Evolutionary conservation across 2,329 filamentous ascomycete species (phyloP).

Genomic region (Penicillium decumbens): DNA sequence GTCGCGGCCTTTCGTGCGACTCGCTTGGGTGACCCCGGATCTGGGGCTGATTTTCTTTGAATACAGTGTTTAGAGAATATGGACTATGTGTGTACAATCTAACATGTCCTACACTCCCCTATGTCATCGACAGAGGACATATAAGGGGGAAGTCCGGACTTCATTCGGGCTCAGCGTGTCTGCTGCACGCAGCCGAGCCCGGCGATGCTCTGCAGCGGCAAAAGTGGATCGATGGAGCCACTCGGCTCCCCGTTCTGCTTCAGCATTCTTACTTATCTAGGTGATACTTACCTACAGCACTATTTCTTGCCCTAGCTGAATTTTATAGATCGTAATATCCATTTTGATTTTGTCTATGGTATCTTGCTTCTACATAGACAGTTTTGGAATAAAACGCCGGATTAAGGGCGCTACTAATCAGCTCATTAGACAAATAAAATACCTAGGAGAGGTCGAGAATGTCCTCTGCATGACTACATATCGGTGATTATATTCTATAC

Average conservation of each 20-base stretch:
- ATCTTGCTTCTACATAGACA: not conserved
- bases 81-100: not conserved
- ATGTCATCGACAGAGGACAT: not conserved
- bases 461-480: not conserved
- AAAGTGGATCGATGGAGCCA: not conserved
- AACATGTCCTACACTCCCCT: not conserved
- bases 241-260: not conserved
- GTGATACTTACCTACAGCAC: no score
- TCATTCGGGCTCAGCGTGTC: not conserved
- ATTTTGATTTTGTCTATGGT: no score
- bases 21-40: not conserved
- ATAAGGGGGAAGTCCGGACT: not conserved
- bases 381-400: not conserved
- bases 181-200: conserved; percentile 12
- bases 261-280: not conserved
- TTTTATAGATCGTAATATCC: no score
- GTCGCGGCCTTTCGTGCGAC: not conserved
- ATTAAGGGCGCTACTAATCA: not conserved
- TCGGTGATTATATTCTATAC: no score
- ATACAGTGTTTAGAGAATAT: not conserved
- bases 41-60: not conserved
- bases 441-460: not conserved
- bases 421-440: not conserved
- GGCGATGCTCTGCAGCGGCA: conserved; percentile 12
- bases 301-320: no score